Evolutionary conservation across 2,329 filamentous ascomycete genomes (phyloP).

Genomic region (Ascochyta lentis): DNA sequence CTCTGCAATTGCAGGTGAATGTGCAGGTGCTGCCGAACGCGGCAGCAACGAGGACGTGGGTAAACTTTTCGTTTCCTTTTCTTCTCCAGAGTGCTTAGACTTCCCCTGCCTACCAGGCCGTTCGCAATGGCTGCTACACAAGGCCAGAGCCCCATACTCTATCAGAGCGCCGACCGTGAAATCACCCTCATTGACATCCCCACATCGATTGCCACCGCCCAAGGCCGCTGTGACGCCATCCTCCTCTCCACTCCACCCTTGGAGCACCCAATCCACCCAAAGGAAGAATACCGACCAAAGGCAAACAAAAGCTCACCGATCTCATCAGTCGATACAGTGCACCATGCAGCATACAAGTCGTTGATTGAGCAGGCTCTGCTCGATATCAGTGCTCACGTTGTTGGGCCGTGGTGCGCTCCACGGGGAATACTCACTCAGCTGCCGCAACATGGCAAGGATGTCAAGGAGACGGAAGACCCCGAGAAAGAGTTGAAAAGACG

Average conservation of each 20-base stretch:
- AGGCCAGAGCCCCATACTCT: constrained; percentile 54
- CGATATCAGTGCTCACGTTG: constrained; percentile 37
- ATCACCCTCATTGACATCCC: constrained; percentile 73
- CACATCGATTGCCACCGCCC: constrained; percentile 70
- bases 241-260: constrained; percentile 56
- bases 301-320: constrained; percentile 53
- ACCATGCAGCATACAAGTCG: constrained; percentile 47
- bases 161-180: constrained; percentile 57
- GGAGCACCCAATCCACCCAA: constrained; percentile 55
- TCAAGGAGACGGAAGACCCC: constrained; percentile 29
- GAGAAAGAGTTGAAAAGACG: constrained; percentile 40
- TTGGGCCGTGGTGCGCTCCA: constrained; percentile 34
- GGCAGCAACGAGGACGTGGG: not conserved
- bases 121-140: not conserved
- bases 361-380: constrained; percentile 51
- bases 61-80: not conserved
- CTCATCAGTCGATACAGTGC: constrained; percentile 38
- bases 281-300: constrained; percentile 62
- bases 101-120: not conserved
- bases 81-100: too few relatives aligned
- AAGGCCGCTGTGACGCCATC: constrained; percentile 58
- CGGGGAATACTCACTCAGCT: constrained; percentile 32
- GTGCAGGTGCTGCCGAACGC: not conserved
- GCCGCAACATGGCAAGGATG: constrained; percentile 20
- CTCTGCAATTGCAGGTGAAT: not conserved